Evolutionary conservation across 202 grass and related monocot genomes (phyloP).

Genomic region (Setaria viridis): DNA sequence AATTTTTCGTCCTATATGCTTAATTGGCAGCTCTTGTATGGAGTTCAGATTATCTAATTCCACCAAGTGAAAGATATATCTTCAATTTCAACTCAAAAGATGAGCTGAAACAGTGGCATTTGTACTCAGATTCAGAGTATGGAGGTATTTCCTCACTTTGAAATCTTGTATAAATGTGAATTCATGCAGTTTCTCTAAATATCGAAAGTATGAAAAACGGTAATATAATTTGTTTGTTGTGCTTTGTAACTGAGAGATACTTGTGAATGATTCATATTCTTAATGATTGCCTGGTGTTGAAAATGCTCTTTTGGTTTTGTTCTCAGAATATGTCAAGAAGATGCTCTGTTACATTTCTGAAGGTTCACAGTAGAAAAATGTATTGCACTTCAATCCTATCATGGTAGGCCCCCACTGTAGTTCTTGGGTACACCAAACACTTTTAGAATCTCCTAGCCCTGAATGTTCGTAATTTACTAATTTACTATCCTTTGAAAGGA

Average conservation of each 20-base stretch:
- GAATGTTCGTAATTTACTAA: no score
- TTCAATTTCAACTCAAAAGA: constrained; percentile 90
- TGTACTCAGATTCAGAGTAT: constrained; percentile 74
- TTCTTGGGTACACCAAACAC: background rate
- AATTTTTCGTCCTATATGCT: constrained; percentile 16
- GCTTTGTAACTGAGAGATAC: constrained; percentile 10
- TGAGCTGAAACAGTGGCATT: constrained; percentile 84
- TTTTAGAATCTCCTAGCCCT: background rate
- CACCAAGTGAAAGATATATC: constrained; percentile 73
- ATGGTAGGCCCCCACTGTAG: background rate
- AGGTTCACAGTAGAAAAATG: background rate
- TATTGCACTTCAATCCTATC: background rate
- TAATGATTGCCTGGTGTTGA: background rate
- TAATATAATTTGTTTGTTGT: background rate
- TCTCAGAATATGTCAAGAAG: background rate
- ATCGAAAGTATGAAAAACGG: no score
- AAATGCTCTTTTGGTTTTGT: background rate
- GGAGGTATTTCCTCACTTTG: no score
- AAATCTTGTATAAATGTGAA: no score
- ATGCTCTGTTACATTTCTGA: background rate
- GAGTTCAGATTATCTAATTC: constrained; percentile 86
- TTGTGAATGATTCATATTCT: constrained; percentile 3
- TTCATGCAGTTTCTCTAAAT: no score
- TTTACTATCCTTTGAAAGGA: background rate
- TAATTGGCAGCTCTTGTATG: constrained; percentile 65